Evolutionary conservation across 106 monocot species (phyloP).

Genomic region (Amphibolis antarctica): DNA sequence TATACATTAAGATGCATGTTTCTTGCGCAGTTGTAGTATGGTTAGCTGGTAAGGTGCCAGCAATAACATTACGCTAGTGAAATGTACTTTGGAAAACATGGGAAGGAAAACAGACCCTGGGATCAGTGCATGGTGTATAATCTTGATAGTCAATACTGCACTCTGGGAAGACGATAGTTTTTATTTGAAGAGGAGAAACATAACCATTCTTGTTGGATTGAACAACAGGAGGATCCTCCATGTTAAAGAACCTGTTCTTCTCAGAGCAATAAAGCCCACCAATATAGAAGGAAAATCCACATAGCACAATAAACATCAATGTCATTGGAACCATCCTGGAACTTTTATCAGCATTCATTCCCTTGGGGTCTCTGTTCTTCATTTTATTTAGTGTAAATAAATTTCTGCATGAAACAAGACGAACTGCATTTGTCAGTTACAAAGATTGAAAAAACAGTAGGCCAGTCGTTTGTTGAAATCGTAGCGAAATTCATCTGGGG

Average conservation of each 20-base stretch:
- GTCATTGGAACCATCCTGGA: slow-evolving; percentile 38
- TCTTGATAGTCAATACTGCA: slow-evolving; percentile 74
- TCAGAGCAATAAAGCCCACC: slow-evolving; percentile 58
- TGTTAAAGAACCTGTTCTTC: slow-evolving; percentile 28
- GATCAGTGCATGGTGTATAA: slow-evolving; percentile 98
- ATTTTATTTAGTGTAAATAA: slow-evolving; percentile 17
- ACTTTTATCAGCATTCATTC: slow-evolving; percentile 29
- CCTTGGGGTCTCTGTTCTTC: slow-evolving; percentile 58
- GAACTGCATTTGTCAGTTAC: too few species aligned
- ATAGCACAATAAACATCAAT: slow-evolving; percentile 46
- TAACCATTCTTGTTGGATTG: slow-evolving; percentile 16
- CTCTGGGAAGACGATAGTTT: slow-evolving; percentile 40
- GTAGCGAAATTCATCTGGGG: too few species aligned
- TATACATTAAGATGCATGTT: not conserved
- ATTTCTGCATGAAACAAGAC: not conserved
- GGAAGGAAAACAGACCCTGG: slow-evolving; percentile 38
- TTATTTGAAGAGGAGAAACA: slow-evolving; percentile 31
- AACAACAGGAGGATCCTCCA: slow-evolving; percentile 13
- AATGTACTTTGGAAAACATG: not conserved
- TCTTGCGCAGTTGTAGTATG: not conserved
- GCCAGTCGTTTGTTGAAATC: too few species aligned
- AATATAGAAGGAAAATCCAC: slow-evolving; percentile 79
- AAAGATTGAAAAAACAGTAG: too few species aligned
- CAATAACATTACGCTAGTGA: not conserved
- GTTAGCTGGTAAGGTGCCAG: too few species aligned